Evolutionary conservation across 495 filamentous ascomycete genomes (phyloP), one percentile per base, ranked within the genome.

Genomic region (Letharia columbiana): DNA sequence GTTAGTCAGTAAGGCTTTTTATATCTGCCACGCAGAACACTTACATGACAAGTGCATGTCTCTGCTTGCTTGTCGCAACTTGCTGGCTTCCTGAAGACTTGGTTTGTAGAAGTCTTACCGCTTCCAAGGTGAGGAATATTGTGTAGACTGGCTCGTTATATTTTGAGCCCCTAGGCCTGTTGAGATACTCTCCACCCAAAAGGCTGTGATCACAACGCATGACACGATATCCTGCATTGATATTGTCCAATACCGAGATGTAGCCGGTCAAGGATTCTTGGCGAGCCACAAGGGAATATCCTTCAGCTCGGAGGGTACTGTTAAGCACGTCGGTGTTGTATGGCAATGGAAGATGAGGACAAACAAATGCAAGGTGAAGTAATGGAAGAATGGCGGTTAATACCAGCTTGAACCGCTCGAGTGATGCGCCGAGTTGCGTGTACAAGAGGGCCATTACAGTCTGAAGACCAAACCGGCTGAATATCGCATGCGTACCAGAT

Each of bases 161-260:
- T 28, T 50, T 70, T 42, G 76, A 71, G 50, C 73, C 68, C 28
- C 72, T 60, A 62, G 75, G 79, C 23, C 85, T 82, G 44, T 82
- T 81, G 37, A 72, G 77, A 92, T 93, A 98, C 71, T 97, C 91
- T n/a, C 94, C 94, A 42, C 94, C 94, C 8, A 98, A 84, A 33
- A 98, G 77, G 67, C 90, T 94, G 72, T 98, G 94, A 71, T 97
- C 94, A 71, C 92, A 97, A 60, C 94, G 83, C 85, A 98, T 83
- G 17, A 93, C 85, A 1, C 91, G 82, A 77, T 89, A 97, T 7
- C 85, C 83, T 28, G 86, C 80, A 12, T 87, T 75, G 12, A 81
- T 65, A 69, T 85, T 90, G 54, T 97, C 89, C 45, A 97, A 72
- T 9, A 98, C 89, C 0, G 94, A 96, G 52, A 98, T 78, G 72